Percentiles rank a stretch among this genome's conserved stretches.
These are phyloP conservation scores for Strobilomyces confusus DNA, from an alignment of 768 basidiomycete species.

Conservation along the genomic window DNA sequence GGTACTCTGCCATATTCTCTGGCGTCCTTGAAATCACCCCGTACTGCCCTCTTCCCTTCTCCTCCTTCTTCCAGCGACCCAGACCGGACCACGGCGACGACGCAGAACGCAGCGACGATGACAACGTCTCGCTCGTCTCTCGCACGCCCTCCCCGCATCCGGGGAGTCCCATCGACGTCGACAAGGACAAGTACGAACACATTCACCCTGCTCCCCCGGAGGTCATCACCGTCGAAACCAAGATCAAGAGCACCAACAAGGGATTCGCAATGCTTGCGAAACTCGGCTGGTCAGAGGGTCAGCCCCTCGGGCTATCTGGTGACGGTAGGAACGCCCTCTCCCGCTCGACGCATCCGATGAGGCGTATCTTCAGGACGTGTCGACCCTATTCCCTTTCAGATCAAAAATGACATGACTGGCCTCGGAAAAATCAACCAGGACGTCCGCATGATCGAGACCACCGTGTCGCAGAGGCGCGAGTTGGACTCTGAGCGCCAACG, in stretches of 20 bases:
- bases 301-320: slow-evolving; percentile 68
- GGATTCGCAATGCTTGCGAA: slow-evolving; percentile 78
- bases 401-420: slow-evolving; percentile 75
- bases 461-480: slow-evolving; percentile 75
- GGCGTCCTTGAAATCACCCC: slow-evolving; percentile 40
- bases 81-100: slow-evolving; percentile 36
- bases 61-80: slow-evolving; percentile 57
- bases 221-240: slow-evolving; percentile 77
- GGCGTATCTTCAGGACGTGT: slow-evolving; percentile 53
- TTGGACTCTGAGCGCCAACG: slow-evolving; percentile 79
- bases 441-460: slow-evolving; percentile 79
- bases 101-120: slow-evolving; percentile 52
- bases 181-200: slow-evolving; percentile 71
- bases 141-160: slow-evolving; percentile 69
- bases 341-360: not conserved
- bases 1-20: slow-evolving; percentile 62
- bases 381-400: slow-evolving; percentile 78
- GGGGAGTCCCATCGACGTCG: slow-evolving; percentile 48
- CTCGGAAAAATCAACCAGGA: slow-evolving; percentile 78
- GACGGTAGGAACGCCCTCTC: slow-evolving; percentile 48
- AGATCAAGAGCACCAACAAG: slow-evolving; percentile 72
- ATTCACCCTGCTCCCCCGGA: slow-evolving; percentile 50
- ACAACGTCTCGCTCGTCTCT: slow-evolving; percentile 69
- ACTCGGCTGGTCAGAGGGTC: slow-evolving; percentile 80
- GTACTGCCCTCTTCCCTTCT: slow-evolving; percentile 53